A percentile compares a stretch with the other conserved stretches of the same genome.
phyloP scores from a whole-genome alignment of 75 land plant genomes.

The Cryptomeria japonica region DNA sequence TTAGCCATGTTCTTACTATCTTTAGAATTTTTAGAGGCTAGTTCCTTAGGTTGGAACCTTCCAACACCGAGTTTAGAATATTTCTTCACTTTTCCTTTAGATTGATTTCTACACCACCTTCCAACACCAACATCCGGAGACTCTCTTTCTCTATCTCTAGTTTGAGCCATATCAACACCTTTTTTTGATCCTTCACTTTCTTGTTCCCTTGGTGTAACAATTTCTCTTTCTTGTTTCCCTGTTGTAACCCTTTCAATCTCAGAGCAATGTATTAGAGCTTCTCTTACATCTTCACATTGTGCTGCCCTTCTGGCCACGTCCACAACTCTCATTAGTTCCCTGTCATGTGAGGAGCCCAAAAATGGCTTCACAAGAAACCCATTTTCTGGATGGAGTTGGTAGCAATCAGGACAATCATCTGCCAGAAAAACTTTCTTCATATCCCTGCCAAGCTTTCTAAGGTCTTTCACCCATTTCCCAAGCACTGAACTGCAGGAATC shows the following conservation, averaged over 20 bases:
- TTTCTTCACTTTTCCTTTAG: neutral
- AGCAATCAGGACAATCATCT: slow-evolving; percentile 34
- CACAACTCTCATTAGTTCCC: slow-evolving; percentile 18
- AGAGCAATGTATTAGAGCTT: neutral
- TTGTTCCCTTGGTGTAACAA: neutral
- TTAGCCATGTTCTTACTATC: neutral
- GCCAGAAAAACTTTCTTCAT: slow-evolving; percentile 20
- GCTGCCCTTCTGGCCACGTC: neutral
- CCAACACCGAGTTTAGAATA: neutral
- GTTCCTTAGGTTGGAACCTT: neutral
- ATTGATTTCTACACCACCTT: neutral
- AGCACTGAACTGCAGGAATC: slow-evolving; percentile 25
- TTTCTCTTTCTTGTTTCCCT: neutral
- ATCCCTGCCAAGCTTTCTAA: slow-evolving; percentile 18
- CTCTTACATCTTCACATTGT: neutral
- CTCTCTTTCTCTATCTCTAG: neutral
- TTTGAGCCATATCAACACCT: neutral
- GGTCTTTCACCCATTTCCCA: slow-evolving; percentile 30
- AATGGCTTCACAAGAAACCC: neutral
- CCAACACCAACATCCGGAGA: neutral
- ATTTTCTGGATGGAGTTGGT: neutral
- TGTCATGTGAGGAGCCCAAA: neutral
- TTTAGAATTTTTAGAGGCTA: neutral
- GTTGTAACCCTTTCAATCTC: neutral
- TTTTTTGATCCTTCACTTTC: neutral